Evolutionary conservation across 169 alveolate species (phyloP), one percentile per base, ranked within the genome.

Genomic region (Eimeria acervulina): DNA sequence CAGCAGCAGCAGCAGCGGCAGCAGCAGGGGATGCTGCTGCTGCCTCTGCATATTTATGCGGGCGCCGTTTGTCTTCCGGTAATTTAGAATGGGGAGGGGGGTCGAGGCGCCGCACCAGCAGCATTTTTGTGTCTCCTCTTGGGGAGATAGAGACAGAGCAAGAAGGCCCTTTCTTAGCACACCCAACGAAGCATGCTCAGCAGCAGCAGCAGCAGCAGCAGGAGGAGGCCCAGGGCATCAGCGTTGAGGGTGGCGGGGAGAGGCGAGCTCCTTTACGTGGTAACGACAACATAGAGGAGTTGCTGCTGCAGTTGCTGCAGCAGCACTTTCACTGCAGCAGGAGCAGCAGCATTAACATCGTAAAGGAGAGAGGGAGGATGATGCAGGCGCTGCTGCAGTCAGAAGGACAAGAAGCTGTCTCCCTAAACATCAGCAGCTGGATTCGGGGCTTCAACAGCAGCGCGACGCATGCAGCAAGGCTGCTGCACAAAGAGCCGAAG

Each of bases 281-380:
- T 0, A 42, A 47, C 23, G 90, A 81, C 72, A 81, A 81, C 90
- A 81, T 81, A 21, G 90, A 81, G 26, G 90, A 81, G 90, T 36
- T 81, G 66, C n/a, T 81, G 90, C 90, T 81, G 72, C 72, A 81
- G 90, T 81, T 72, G 7, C 90, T 81, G 4, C 44, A 81, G 72
- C 12, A n/a, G 31, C 70, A 51, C 90, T 81, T 47, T 51, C 72
- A 72, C 66, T 81, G 90, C 90, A 81, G 90, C 70, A 44, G 90
- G 40, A 26, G 90, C 90, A 51, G 66, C 90, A 81, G 90, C 72
- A 81, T 81, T 72, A 28, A 21, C 44, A 81, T 81, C 5, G 90
- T 81, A 38, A 59, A 47, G 52, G 33, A 51, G 23, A 81, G 47
- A 17, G 90, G 72, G 23, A 70, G 47, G 10, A 42, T 81, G 90